Conservation (phyloP, 495 filamentous ascomycete species). For the Terfezia claveryi region DNA sequence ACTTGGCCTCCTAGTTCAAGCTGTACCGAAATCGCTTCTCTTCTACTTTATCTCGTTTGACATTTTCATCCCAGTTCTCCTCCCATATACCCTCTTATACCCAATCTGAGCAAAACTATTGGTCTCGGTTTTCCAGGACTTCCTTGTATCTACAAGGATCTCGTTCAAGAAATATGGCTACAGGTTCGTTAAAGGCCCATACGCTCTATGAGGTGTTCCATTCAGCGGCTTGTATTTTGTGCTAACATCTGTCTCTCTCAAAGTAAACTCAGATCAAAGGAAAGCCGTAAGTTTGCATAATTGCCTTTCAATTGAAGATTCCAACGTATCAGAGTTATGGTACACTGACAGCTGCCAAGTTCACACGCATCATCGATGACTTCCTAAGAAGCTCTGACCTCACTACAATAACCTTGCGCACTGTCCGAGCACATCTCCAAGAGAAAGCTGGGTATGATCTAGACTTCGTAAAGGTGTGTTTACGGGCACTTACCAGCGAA, state of each 20-base stretch:
- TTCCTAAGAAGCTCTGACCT: constrained; percentile 69
- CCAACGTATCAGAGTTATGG: neutral
- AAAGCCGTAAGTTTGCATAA: neutral
- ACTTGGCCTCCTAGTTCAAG: too few relatives aligned
- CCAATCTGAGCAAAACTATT: too few relatives aligned
- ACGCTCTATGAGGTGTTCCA: neutral
- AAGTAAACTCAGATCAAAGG: neutral
- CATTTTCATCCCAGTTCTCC: too few relatives aligned
- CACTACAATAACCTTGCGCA: constrained; percentile 76
- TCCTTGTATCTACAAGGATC: neutral
- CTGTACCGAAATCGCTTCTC: too few relatives aligned
- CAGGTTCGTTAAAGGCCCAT: neutral
- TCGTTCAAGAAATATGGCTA: neutral
- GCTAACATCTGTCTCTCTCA: neutral
- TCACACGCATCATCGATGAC: constrained; percentile 71
- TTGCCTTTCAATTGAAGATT: too few relatives aligned
- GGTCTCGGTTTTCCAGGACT: neutral
- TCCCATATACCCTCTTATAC: too few relatives aligned
- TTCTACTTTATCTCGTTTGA: too few relatives aligned
- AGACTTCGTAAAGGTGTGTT: constrained; percentile 57
- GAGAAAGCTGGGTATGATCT: constrained; percentile 54
- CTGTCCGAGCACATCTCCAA: constrained; percentile 64
- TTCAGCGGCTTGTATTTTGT: neutral
- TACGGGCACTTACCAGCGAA: neutral
- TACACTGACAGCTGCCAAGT: constrained; percentile 26